Conservation (phyloP, 768 basidiomycete species). For the Lactifluus hygrophoroides region DNA sequence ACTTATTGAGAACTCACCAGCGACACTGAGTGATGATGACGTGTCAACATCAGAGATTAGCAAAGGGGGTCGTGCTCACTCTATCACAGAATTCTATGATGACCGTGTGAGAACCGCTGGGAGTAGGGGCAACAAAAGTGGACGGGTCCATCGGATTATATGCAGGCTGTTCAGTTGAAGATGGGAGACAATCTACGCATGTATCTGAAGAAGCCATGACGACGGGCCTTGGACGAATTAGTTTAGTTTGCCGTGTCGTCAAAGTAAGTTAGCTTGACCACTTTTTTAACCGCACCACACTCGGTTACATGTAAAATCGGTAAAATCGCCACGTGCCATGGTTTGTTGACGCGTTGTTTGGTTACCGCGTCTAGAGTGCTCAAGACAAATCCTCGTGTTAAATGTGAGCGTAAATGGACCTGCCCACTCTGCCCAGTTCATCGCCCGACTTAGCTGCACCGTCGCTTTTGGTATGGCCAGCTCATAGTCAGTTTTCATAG, state of each 20-base stretch:
- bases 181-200: slow-evolving; percentile 22
- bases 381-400: background rate
- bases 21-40: slow-evolving; percentile 48
- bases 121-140: slow-evolving; percentile 48
- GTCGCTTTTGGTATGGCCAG: slow-evolving; percentile 41
- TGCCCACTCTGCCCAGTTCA: slow-evolving; percentile 10
- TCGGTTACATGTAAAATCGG: no score
- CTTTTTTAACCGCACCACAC: no score
- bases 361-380: background rate
- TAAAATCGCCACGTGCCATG: slow-evolving; percentile 18
- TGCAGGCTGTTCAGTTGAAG: background rate
- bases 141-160: slow-evolving; percentile 35
- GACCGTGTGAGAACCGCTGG: slow-evolving; percentile 45
- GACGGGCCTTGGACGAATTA: no score
- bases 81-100: slow-evolving; percentile 90
- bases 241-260: no score
- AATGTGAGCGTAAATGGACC: slow-evolving; percentile 11
- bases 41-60: slow-evolving; percentile 1
- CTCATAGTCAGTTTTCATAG: slow-evolving; percentile 43
- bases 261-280: no score
- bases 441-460: slow-evolving; percentile 10
- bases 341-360: slow-evolving; percentile 47
- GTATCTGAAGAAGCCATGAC: slow-evolving; percentile 1
- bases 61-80: slow-evolving; percentile 37
- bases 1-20: slow-evolving; percentile 42